Percentiles rank a stretch among this genome's conserved stretches.
Evolutionary conservation across 345 rosid genomes (phyloP).

Genomic region (Clausena lansium): DNA sequence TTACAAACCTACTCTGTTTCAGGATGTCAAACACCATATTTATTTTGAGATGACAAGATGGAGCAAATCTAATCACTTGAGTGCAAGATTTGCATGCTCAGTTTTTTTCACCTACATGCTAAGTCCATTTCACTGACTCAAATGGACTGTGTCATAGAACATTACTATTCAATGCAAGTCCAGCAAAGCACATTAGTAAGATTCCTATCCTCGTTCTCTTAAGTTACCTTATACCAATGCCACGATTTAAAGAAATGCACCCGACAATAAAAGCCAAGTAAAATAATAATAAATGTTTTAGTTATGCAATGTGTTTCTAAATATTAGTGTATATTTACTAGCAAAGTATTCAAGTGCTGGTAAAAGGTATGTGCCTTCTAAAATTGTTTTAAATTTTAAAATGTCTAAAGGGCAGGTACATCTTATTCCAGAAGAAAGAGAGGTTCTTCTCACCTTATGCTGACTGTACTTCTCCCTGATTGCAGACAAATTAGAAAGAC

Average conservation of each 20-base stretch:
- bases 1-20: neutral
- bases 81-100: neutral
- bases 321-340: neutral
- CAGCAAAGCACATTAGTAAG: neutral
- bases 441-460: conserved; percentile 22
- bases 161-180: neutral
- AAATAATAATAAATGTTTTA: neutral
- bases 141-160: neutral
- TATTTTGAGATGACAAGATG: neutral
- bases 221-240: neutral
- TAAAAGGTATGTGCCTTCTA: neutral
- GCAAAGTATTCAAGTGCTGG: neutral
- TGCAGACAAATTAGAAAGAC: conserved; percentile 23
- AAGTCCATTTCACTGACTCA: neutral
- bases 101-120: too few relatives aligned
- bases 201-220: neutral
- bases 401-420: neutral
- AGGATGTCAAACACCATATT: neutral
- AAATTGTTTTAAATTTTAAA: neutral
- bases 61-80: neutral
- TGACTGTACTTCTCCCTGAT: conserved; percentile 34
- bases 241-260: neutral
- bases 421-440: neutral
- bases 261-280: too few relatives aligned
- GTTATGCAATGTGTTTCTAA: neutral